phyloP scores from a whole-genome alignment of 495 filamentous ascomycete species.

The Penicillium waksmanii region DNA sequence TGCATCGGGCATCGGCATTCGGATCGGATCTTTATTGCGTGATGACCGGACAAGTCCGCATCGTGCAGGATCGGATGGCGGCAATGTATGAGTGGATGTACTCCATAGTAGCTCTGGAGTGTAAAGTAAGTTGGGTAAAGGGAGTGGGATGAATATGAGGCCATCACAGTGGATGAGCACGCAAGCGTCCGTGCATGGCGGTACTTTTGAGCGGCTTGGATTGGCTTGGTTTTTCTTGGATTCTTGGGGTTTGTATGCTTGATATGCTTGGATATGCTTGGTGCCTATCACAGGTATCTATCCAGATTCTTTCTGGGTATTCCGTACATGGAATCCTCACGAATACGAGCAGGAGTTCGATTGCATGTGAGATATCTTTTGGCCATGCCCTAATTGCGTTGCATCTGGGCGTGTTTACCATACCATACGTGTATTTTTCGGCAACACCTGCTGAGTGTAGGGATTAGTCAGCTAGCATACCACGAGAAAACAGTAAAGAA shows the following conservation, averaged over 20 bases:
- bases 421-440: not conserved
- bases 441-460: slow-evolving; percentile 8
- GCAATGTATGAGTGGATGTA: not conserved
- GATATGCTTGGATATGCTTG: not conserved
- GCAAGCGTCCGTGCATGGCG: slow-evolving; percentile 15
- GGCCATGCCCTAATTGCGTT: too few species aligned
- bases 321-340: not conserved
- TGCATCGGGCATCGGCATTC: not conserved
- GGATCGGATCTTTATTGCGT: not conserved
- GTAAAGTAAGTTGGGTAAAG: not conserved
- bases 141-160: slow-evolving; percentile 19
- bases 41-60: not conserved
- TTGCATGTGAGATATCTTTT: too few species aligned
- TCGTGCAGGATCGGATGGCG: not conserved
- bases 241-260: not conserved
- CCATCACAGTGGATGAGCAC: slow-evolving; percentile 28
- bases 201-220: not conserved
- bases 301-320: not conserved
- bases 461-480: not conserved
- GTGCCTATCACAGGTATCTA: not conserved
- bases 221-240: not conserved
- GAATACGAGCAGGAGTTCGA: not conserved
- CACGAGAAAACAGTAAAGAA: not conserved
- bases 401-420: not conserved
- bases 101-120: not conserved